phyloP scores from a whole-genome alignment of 2,329 filamentous ascomycete genomes.

The Diaporthe australafricana region DNA sequence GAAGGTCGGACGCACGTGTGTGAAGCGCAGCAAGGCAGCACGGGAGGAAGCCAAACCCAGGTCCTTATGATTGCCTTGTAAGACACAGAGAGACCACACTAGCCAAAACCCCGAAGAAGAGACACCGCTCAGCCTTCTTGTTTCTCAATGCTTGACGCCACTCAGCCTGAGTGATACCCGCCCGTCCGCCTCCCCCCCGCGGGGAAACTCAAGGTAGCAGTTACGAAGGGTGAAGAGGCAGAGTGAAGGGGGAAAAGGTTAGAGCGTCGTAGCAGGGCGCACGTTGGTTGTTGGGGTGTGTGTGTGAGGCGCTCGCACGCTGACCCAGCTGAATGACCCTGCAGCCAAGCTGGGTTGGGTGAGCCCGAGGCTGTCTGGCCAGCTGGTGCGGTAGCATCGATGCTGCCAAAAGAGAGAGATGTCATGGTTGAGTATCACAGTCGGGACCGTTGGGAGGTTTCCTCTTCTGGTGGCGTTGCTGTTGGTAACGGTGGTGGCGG shows the following conservation, averaged over 20 bases:
- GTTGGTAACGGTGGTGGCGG: neutral
- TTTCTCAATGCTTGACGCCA: neutral
- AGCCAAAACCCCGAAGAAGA: no score
- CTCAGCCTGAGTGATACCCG: neutral
- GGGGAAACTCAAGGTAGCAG: neutral
- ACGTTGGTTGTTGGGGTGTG: no score
- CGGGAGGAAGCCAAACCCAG: neutral
- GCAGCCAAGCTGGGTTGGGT: slow-evolving; percentile 26
- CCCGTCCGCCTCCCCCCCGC: neutral
- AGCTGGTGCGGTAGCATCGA: slow-evolving; percentile 2
- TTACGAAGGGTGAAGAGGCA: no score
- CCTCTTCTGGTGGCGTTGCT: neutral
- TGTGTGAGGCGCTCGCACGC: no score
- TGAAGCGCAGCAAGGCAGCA: neutral
- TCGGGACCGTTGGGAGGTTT: neutral
- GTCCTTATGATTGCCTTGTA: slow-evolving; percentile 8
- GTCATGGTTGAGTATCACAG: neutral
- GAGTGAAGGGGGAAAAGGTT: neutral
- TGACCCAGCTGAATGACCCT: neutral
- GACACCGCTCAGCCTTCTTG: no score
- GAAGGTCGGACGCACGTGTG: slow-evolving; percentile 11
- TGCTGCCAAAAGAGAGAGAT: neutral
- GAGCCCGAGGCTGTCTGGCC: neutral
- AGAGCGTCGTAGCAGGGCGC: neutral
- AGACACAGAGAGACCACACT: no score